Base-by-base conservation (phyloP, 768 basidiomycete genomes). In the Trametes cingulata region DNA sequence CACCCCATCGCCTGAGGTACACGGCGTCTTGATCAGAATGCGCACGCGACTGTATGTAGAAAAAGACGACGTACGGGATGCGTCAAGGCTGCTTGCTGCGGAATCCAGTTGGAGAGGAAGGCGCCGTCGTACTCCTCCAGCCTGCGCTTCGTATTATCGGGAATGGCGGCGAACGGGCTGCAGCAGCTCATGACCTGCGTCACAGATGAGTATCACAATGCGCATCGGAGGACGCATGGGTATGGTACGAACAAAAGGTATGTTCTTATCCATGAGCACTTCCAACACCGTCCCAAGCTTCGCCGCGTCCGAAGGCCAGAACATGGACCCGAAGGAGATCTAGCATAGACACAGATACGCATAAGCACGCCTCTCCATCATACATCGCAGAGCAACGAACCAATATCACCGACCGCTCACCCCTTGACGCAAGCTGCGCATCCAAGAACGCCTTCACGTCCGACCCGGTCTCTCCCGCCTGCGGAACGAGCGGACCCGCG, bases 371-470 rank as follows among this genome's bases (percentile, higher is more conserved):
- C 29, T 33, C 6, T 10, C 4, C 29, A 33, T 39, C 36, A 14
- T 22, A 20, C 12, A 10, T 10, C 2, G 3, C 22, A 33, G 39
- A 15, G 6, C 12, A 3, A 49, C 67, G 47, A 13, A 63, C 67
- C 35, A 67, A 63, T 2, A 69, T 25, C 5, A 67, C 29, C 4
- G 66, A 67, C 6, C 51, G 51, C 47, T 48, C 49, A 7, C 68
- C 68, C 40, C 63, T 52, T 8, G 27, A 14, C 14, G 25, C 25
- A 12, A 65, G 47, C 15, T 52, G 52, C n/a, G 36, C 39, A 19
- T 56, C 49, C 36, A 66, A n/a, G 52, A 66, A 66, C 6, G 36
- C 39, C n/a, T 43, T 17, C n/a, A 64, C 50, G n/a, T 62, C 64
- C 14, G 20, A 39, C 2, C 10, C 17, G 17, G 22, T 17, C 45